Base-by-base conservation (phyloP, 306 rosid species). In the Astragalus membranaceus region DNA sequence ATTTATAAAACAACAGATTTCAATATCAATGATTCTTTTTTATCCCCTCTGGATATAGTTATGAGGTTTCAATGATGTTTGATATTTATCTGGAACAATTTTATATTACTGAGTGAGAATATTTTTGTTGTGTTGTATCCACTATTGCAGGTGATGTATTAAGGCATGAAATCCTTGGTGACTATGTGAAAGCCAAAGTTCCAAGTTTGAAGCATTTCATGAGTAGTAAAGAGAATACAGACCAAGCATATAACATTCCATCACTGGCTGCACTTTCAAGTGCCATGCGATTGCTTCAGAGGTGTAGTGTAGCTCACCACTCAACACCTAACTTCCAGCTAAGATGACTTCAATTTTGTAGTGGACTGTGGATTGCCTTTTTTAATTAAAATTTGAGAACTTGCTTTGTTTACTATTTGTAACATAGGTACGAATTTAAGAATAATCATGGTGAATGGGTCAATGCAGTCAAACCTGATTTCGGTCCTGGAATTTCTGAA, bases 401-500 rank as follows among this genome's bases (percentile, higher is more conserved):
- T 55, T 17, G 41, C 43, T 8, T 36, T 47, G 3, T 74, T 33
- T 39, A 41, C 67, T 60, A 49, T 75, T 47, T 71, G 59, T 73
- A 58, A 67, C 29, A 1, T 47, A 91, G 99, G 86, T 79, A 80
- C 66, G 97, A 94, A 46, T 83, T 94, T 87, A 94, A 88, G 87
- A 87, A 64, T 66, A 94, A 88, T 74, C 99, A 94, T 52, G 84
- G 84, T 12, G 86, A 87, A 80, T 91, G 99, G 99, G 12, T 94
- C 41, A 75, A 11, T 6, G 74, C 83, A 9, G 85, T 80, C 73
- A 85, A 84, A 75, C 97, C 99, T 49, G 64, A 87, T 62, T 54
- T 94, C 51, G 95, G 97, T 77, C 97, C 99, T 6, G 91, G 91
- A 50, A 86, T 83, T 74, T 80, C 86, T 57, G 95, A 91, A 74